Base-by-base conservation (phyloP, 257 asterid species). In the Solanum clarkiae region DNA sequence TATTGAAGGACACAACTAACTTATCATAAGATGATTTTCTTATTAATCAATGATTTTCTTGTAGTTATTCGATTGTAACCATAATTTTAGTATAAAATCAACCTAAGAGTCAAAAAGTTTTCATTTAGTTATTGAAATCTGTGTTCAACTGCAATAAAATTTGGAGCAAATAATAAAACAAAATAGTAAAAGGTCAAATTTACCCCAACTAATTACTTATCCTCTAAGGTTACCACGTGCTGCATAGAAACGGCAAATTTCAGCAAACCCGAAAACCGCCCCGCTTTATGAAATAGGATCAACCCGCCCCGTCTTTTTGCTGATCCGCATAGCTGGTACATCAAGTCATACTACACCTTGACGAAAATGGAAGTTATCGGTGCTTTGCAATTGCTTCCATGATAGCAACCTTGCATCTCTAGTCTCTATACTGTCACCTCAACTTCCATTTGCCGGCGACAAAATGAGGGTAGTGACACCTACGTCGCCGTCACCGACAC, bases 401-500 rank as follows among this genome's bases (percentile, higher is more conserved):
- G 77, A 69, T 36, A 69, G 36, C 12, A 75, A 22, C 44, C 13
- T 75, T 8, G 8, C 59, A 75, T 75, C 62, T 82, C 79, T 68
- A 62, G 54, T 42, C 24, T 70, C 54, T 40, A 1, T 59, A 82
- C 81, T 51, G 20, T 24, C 11, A 60, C 26, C 66, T 16, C 15
- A 77, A 59, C 13, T 44, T 29, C 49, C 32, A 15, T 17, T 40
- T 32, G 18, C 42, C 36, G 80, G 53, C 54, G 80, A 40, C 66
- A 72, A 17, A 45, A 89, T 89, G 91, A 86, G 91, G 80, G 87
- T 84, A 40, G 81, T 82, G 10, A 81, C 88, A 12, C 86, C 88
- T 6, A 10, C 22, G 53, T 29, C 83, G 6, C 63, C 49, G 10
- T 79, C 82, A 53, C 40, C 57, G 36, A 72, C 80, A 72, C 80